phyloP scores from a whole-genome alignment of 345 rosid species.

The Firmiana major region DNA sequence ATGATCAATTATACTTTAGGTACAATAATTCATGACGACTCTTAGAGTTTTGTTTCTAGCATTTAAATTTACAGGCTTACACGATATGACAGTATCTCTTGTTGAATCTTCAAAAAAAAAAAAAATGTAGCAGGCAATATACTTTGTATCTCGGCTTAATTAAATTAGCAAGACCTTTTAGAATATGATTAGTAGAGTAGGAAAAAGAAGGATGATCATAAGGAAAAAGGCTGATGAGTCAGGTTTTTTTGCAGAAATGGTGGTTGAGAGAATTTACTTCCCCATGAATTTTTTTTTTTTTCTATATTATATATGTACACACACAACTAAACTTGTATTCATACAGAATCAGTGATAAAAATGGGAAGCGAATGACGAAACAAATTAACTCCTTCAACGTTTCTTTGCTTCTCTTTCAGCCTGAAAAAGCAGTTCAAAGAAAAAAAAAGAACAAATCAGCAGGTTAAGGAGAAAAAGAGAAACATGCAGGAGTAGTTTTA shows the following conservation, averaged over 20 bases:
- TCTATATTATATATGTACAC: too few species aligned
- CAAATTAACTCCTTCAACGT: slow-evolving; percentile 26
- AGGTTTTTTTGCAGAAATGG: neutral
- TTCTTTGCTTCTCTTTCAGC: slow-evolving; percentile 84
- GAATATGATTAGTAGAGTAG: neutral
- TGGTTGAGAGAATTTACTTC: neutral
- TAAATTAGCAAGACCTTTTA: too few species aligned
- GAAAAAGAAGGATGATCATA: neutral
- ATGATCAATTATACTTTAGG: too few species aligned
- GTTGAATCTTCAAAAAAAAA: too few species aligned
- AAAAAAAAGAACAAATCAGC: neutral
- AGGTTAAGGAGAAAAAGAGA: neutral
- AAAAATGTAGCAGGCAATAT: too few species aligned
- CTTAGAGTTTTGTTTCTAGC: too few species aligned
- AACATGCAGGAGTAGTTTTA: neutral
- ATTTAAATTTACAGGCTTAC: too few species aligned
- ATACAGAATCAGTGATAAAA: neutral
- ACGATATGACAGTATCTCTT: too few species aligned
- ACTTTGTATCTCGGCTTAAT: too few species aligned
- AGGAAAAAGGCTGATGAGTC: too few species aligned
- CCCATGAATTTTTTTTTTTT: neutral
- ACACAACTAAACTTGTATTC: neutral
- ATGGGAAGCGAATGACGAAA: neutral
- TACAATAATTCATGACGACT: too few species aligned
- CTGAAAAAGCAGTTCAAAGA: slow-evolving; percentile 30